Base-by-base conservation (phyloP, 768 basidiomycete species). In the Mrakia gelida region DNA sequence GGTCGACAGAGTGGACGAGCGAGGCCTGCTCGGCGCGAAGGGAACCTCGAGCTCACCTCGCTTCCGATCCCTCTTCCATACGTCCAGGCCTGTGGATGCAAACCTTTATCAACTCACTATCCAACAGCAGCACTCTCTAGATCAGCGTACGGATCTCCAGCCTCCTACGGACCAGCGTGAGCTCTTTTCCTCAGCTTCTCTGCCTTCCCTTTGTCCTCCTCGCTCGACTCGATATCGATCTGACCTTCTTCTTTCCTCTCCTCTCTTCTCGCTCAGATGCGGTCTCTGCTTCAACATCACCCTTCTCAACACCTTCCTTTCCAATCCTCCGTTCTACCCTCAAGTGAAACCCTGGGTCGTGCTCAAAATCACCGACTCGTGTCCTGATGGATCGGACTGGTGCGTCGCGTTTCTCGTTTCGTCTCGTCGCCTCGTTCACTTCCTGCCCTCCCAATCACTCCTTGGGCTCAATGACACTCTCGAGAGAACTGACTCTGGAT, bases 271-370 rank as follows among this genome's bases (percentile, higher is more conserved):
- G 16, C 7, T n/a, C 30, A 65, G 63, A 2, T 93, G 92, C 82
- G 92, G 92, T 38, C 87, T 87, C 74, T 94, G 92, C 87, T 93
- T 94, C 84, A 90, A 90, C 71, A 84, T 94, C 77, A 91, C 91
- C 0, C 86, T 94, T 34, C 81, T 92, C 63, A 89, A 92, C 80
- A 89, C 92, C 6, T 89, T 90, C 81, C 85, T 87, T 28, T 86
- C 89, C 0, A 85, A 87, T 61, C 92, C 92, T 11, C 91, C 89
- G 0, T 94, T 91, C 83, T 88, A 88, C 81, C 92, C 92, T 2
- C 15, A 18, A 8, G 30, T 65, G 5, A 78, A 76, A 16, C 41
- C 75, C 15, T 79, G 76, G 13, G 65, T 79, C 28, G 67, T 81
- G 32, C 85, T 94, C 72, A 94, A 94, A 84, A 85, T 94, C 61